These are phyloP conservation scores for Colletotrichum sp. DNA, from an alignment of 2,329 filamentous ascomycete species.

Conservation along the genomic window DNA sequence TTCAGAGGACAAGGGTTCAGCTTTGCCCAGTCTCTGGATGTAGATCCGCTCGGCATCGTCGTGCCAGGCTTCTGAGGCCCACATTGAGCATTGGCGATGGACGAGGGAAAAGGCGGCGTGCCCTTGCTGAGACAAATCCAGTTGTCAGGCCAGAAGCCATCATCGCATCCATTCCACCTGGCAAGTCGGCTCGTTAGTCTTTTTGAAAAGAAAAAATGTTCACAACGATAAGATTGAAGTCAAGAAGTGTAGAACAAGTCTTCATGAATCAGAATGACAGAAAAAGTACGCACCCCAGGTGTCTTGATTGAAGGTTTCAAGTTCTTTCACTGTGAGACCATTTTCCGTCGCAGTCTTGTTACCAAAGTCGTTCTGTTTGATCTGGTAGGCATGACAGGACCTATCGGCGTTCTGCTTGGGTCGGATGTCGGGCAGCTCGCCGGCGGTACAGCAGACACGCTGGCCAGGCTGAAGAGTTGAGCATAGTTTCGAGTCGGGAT, in stretches of 20 bases:
- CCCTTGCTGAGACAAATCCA: constrained; percentile 45
- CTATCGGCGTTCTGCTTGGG: constrained; percentile 38
- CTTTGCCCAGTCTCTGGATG: neutral
- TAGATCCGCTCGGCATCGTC: constrained; percentile 20
- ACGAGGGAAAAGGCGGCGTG: constrained; percentile 42
- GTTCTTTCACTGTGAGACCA: constrained; percentile 32
- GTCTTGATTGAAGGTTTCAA: constrained; percentile 41
- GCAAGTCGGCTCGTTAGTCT: neutral
- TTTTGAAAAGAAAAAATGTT: no score
- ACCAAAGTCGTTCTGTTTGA: constrained; percentile 39
- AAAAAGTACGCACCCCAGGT: constrained; percentile 36
- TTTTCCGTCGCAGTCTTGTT: constrained; percentile 31
- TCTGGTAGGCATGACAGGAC: constrained; percentile 36
- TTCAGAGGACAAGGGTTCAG: constrained; percentile 41
- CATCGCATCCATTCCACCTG: constrained; percentile 28
- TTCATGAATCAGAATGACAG: neutral
- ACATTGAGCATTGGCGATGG: constrained; percentile 41
- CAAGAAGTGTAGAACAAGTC: neutral
- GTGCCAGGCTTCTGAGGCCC: constrained; percentile 47
- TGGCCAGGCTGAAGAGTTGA: constrained; percentile 31
- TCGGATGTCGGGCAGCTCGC: constrained; percentile 36
- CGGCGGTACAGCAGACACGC: constrained; percentile 39
- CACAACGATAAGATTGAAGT: no score
- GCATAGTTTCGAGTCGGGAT: constrained; percentile 30
- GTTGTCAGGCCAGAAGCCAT: constrained; percentile 28